Conservation (phyloP, 2,329 filamentous ascomycete species). For the Berkeleyomyces basicola region DNA sequence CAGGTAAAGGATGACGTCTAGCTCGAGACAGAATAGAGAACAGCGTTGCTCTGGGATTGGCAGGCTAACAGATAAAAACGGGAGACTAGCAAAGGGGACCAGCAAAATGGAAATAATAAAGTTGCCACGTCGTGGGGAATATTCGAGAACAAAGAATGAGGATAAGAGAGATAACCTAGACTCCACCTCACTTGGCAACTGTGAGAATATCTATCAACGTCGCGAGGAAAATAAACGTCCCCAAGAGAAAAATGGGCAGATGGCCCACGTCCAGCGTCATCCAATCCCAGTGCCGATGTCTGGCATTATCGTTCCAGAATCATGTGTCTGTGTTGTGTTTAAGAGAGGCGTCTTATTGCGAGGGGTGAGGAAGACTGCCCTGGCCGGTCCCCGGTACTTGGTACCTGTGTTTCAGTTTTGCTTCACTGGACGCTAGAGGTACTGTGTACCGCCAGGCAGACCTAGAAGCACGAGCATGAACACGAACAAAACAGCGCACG, state of each 20-base stretch:
- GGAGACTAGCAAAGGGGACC: not conserved
- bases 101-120: not conserved
- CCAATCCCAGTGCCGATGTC: conserved; percentile 6
- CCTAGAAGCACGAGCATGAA: too few species aligned
- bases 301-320: conserved; percentile 13
- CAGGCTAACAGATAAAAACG: not conserved
- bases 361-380: not conserved
- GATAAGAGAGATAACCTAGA: not conserved
- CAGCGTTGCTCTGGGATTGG: not conserved
- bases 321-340: not conserved
- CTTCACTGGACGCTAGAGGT: not conserved
- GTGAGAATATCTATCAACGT: not conserved
- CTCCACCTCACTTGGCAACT: not conserved
- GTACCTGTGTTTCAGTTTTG: not conserved
- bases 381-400: not conserved
- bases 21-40: not conserved
- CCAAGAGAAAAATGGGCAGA: conserved; percentile 4
- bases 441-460: not conserved
- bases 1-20: not conserved
- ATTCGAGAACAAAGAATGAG: not conserved
- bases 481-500: too few species aligned
- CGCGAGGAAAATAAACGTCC: too few species aligned
- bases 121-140: conserved; percentile 1
- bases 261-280: not conserved
- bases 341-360: not conserved